phyloP scores from a whole-genome alignment of 768 basidiomycete species.

The Leccinum boreale region DNA sequence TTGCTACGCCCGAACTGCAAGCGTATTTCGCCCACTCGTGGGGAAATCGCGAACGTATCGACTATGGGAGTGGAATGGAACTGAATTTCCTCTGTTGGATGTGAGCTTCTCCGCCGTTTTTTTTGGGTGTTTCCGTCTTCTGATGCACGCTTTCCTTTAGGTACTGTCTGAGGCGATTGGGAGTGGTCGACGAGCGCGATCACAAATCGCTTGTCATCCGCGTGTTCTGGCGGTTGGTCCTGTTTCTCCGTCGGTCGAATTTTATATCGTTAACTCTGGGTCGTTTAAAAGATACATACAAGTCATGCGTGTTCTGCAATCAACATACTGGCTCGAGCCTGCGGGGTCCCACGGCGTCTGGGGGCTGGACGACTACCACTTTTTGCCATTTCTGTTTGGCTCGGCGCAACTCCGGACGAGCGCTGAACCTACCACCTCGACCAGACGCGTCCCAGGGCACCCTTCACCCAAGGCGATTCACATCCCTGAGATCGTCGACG shows the following conservation, averaged over 20 bases:
- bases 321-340: slow-evolving; percentile 95
- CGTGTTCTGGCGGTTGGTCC: slow-evolving; percentile 81
- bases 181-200: slow-evolving; percentile 60
- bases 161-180: slow-evolving; percentile 74
- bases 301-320: slow-evolving; percentile 84
- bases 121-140: not conserved
- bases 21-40: slow-evolving; percentile 84
- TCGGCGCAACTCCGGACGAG: slow-evolving; percentile 59
- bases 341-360: slow-evolving; percentile 99
- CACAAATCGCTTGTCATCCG: slow-evolving; percentile 71
- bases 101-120: slow-evolving; percentile 43
- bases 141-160: slow-evolving; percentile 38
- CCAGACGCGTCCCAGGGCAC: slow-evolving; percentile 48
- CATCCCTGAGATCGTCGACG: slow-evolving; percentile 85
- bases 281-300: slow-evolving; percentile 54
- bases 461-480: slow-evolving; percentile 92
- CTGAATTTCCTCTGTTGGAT: slow-evolving; percentile 96
- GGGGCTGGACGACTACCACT: slow-evolving; percentile 97
- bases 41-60: slow-evolving; percentile 90
- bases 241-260: not conserved
- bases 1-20: slow-evolving; percentile 65
- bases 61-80: slow-evolving; percentile 99
- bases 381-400: slow-evolving; percentile 87
- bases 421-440: not conserved
- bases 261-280: not conserved